Evolutionary conservation across 306 rosid species (phyloP).

Genomic region (Cajanus cajan): DNA sequence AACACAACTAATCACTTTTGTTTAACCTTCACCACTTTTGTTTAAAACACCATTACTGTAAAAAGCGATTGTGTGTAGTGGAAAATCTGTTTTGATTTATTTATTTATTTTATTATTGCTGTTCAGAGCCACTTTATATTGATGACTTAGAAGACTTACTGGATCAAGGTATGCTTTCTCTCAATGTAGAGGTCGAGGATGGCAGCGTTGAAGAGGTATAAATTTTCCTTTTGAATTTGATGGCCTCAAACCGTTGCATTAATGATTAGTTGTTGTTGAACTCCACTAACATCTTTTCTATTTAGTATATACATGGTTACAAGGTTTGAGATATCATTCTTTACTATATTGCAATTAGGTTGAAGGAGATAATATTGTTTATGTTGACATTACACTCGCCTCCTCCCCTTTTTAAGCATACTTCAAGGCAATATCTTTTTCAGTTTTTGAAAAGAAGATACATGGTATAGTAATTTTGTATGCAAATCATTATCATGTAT

Average conservation of each 20-base stretch:
- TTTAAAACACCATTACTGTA: not conserved
- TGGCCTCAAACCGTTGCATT: not conserved
- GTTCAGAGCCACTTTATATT: slow-evolving; percentile 57
- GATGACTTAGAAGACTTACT: slow-evolving; percentile 72
- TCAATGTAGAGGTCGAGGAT: slow-evolving; percentile 58
- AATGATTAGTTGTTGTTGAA: not conserved
- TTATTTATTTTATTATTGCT: not conserved
- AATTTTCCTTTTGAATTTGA: not conserved
- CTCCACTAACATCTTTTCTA: not conserved
- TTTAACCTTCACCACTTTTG: not conserved
- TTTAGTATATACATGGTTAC: not conserved
- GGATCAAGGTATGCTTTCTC: slow-evolving; percentile 46
- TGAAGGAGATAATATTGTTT: not conserved
- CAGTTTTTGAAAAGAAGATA: not conserved
- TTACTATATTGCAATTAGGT: not conserved
- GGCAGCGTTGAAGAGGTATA: slow-evolving; percentile 79
- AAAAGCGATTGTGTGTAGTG: not conserved
- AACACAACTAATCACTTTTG: not conserved
- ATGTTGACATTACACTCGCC: not conserved
- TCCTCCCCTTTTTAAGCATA: not conserved
- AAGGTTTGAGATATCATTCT: not conserved
- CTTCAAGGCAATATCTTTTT: not conserved
- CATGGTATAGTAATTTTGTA: not conserved
- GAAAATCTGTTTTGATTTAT: not conserved
- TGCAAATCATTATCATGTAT: not conserved